Conservation (phyloP, 1,139 yeast species). For the Blastobotrys serpentis region DNA sequence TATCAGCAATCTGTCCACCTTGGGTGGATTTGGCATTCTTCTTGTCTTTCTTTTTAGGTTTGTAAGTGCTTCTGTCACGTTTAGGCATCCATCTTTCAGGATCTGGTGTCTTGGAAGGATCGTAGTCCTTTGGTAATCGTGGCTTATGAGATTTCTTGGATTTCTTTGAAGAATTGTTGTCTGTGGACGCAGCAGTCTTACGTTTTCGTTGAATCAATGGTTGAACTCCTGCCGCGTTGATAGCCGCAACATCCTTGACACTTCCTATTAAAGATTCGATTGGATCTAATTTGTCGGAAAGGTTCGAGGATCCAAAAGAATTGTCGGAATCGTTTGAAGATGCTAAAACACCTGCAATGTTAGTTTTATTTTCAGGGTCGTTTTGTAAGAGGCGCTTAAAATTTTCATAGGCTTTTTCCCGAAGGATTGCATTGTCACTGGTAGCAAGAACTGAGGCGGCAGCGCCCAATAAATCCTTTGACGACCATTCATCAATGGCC, state of each 20-base stretch:
- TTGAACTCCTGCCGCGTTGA: constrained; percentile 43
- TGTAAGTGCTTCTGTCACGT: constrained; percentile 80
- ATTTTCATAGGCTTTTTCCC: constrained; percentile 16
- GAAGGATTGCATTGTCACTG: constrained; percentile 15
- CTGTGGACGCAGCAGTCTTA: constrained; percentile 23
- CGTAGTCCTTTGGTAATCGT: constrained; percentile 44
- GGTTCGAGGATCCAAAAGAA: constrained; percentile 21
- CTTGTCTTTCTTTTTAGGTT: constrained; percentile 57
- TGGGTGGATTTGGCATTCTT: constrained; percentile 51
- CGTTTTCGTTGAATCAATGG: constrained; percentile 36
- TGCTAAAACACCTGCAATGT: constrained; percentile 28
- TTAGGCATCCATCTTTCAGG: constrained; percentile 90
- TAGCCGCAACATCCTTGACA: constrained; percentile 41
- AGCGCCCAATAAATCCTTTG: constrained; percentile 37
- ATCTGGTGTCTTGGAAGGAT: constrained; percentile 45
- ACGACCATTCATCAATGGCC: constrained; percentile 30
- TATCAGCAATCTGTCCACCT: constrained; percentile 66
- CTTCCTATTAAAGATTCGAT: constrained; percentile 40
- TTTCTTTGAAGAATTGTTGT: constrained; percentile 8
- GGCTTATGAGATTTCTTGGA: constrained; percentile 41
- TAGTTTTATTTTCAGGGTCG: constrained; percentile 13
- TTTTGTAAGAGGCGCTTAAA: constrained; percentile 17
- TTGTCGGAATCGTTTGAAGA: constrained; percentile 23
- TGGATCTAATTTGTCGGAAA: constrained; percentile 20
- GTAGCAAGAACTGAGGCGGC: constrained; percentile 23